phyloP scores from a whole-genome alignment of 129 eudicot genomes.

The Oenanthe sinensis region DNA sequence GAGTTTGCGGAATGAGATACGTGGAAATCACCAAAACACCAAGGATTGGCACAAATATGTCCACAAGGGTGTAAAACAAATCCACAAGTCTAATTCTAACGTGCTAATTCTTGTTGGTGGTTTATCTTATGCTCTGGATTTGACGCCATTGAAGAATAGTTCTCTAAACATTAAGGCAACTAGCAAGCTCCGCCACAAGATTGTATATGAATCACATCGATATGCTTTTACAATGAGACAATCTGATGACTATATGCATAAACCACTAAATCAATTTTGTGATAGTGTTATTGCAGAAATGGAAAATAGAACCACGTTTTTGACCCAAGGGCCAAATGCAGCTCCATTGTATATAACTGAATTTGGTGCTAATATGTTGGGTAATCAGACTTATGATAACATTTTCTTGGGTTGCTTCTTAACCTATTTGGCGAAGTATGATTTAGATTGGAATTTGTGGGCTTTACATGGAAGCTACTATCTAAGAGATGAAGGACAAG shows the following conservation, averaged over 20 bases:
- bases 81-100: constrained; percentile 41
- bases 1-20: constrained; percentile 66
- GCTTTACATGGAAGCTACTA: constrained; percentile 54
- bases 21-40: constrained; percentile 49
- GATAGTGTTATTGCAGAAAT: constrained; percentile 13
- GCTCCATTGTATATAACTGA: constrained; percentile 29
- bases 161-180: constrained; percentile 23
- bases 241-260: constrained; percentile 8
- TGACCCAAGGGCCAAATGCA: constrained; percentile 20
- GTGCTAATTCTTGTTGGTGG: constrained; percentile 48
- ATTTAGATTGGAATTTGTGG: constrained; percentile 65
- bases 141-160: constrained; percentile 19
- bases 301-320: constrained; percentile 17
- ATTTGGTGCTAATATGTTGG: constrained; percentile 5
- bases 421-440: constrained; percentile 37
- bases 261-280: constrained; percentile 26
- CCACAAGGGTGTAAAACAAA: constrained; percentile 37
- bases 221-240: constrained; percentile 35
- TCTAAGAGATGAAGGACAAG: constrained; percentile 27
- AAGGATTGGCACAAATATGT: constrained; percentile 36
- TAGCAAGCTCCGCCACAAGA: constrained; percentile 18
- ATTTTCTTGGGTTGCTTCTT: constrained; percentile 19
- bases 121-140: constrained; percentile 33
- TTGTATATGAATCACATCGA: constrained; percentile 53
- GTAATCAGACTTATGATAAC: background rate